These are phyloP conservation scores for Backusella mclennaniae DNA, from an alignment of 192 early-diverging fungal species.

Conservation along the genomic window DNA sequence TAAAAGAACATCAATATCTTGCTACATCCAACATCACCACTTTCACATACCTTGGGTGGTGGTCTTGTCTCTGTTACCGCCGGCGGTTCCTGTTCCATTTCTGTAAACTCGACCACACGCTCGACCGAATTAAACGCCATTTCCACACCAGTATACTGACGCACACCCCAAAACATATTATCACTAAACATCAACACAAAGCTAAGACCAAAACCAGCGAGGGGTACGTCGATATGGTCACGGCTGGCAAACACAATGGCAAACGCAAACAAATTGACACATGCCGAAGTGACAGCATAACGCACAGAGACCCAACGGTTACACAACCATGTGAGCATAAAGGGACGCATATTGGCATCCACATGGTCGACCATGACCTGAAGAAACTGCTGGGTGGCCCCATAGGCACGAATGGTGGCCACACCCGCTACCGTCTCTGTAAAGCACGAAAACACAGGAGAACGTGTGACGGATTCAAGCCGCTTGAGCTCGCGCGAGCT, in stretches of 20 bases:
- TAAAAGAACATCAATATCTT: background rate
- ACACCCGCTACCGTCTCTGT: constrained; percentile 71
- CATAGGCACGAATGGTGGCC: constrained; percentile 84
- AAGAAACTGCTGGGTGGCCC: constrained; percentile 62
- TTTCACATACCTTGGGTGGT: constrained; percentile 36
- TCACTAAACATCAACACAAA: constrained; percentile 79
- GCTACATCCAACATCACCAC: no score
- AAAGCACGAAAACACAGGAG: constrained; percentile 79
- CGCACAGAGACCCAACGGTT: constrained; percentile 91
- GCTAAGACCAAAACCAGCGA: constrained; percentile 82
- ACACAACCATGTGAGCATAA: constrained; percentile 74
- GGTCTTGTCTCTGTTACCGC: constrained; percentile 49
- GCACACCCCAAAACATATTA: constrained; percentile 66
- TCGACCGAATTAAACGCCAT: constrained; percentile 89
- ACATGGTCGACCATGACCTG: constrained; percentile 45
- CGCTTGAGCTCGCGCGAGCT: constrained; percentile 83
- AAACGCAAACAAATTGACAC: constrained; percentile 66
- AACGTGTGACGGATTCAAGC: constrained; percentile 70
- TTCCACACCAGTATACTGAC: constrained; percentile 75
- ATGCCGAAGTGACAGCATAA: constrained; percentile 65
- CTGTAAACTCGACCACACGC: constrained; percentile 77
- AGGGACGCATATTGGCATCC: constrained; percentile 72
- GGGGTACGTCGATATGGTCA: constrained; percentile 63
- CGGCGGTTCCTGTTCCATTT: constrained; percentile 77
- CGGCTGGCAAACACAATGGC: constrained; percentile 55